phyloP scores from a whole-genome alignment of 2,329 filamentous ascomycete genomes.

The Epichloe glyceriae region DNA sequence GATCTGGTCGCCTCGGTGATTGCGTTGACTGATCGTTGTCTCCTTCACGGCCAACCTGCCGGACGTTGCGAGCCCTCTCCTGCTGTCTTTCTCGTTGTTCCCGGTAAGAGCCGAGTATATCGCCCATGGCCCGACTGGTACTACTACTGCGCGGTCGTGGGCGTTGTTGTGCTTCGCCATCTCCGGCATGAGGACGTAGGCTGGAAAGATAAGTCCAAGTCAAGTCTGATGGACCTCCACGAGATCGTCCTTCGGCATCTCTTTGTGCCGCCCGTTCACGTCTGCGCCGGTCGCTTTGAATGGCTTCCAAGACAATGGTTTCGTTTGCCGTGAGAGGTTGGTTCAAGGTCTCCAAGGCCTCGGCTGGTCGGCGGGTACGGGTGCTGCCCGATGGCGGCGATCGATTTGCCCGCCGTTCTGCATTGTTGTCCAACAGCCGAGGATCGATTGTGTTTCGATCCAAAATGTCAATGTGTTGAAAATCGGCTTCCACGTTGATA shows the following conservation, averaged over 20 bases:
- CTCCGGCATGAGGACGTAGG: conserved; percentile 10
- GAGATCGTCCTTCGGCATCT: conserved; percentile 14
- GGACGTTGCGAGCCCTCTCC: conserved; percentile 21
- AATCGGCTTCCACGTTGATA: conserved; percentile 44
- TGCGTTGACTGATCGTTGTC: conserved; percentile 1
- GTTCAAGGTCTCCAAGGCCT: conserved; percentile 31
- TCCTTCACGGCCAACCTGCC: conserved; percentile 19
- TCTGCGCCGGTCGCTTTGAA: conserved; percentile 39
- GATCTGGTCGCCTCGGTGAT: conserved; percentile 13
- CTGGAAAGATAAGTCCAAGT: conserved; percentile 10
- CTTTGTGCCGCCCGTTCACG: conserved; percentile 27
- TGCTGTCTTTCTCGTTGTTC: conserved; percentile 23
- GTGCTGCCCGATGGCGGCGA: conserved; percentile 4
- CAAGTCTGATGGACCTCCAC: conserved; percentile 8
- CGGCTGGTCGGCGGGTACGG: conserved; percentile 11
- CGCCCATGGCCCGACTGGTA: conserved; percentile 25
- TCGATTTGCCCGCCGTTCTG: conserved; percentile 24
- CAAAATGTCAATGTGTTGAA: conserved; percentile 42
- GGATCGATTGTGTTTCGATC: conserved; percentile 43
- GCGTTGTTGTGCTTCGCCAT: conserved; percentile 17
- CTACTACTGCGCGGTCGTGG: conserved; percentile 23
- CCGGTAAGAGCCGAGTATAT: conserved; percentile 24
- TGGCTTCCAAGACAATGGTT: conserved; percentile 41
- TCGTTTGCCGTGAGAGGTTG: conserved; percentile 41
- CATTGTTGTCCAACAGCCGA: conserved; percentile 34